Conservation (phyloP, 495 filamentous ascomycete genomes). For the Beverwykella pulmonaria region DNA sequence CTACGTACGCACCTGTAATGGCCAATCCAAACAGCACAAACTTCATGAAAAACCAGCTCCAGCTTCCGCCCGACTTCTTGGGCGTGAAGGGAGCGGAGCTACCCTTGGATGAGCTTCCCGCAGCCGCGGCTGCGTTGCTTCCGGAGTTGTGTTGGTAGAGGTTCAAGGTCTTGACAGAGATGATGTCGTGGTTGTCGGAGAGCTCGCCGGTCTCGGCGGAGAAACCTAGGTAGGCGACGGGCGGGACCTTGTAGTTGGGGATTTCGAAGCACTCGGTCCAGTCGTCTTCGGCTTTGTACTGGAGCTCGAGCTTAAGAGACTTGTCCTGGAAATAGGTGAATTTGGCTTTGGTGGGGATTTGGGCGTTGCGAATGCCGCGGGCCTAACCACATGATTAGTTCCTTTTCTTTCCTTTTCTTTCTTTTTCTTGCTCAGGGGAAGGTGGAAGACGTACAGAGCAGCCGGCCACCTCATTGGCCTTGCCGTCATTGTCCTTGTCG, state of each 20-base stretch:
- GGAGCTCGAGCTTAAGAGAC: slow-evolving; percentile 83
- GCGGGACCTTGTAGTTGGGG: slow-evolving; percentile 71
- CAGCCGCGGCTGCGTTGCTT: slow-evolving; percentile 53
- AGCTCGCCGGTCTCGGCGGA: slow-evolving; percentile 95
- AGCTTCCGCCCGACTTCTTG: slow-evolving; percentile 62
- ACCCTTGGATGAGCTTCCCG: slow-evolving; percentile 37
- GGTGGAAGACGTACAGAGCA: slow-evolving; percentile 67
- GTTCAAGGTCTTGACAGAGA: slow-evolving; percentile 84
- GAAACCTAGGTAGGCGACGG: slow-evolving; percentile 93
- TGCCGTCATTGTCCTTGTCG: slow-evolving; percentile 93
- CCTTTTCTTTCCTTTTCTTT: not conserved
- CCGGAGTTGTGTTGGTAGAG: slow-evolving; percentile 60
- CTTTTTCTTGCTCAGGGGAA: not conserved
- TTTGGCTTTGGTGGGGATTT: slow-evolving; percentile 77
- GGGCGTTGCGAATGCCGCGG: slow-evolving; percentile 79
- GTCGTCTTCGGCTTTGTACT: slow-evolving; percentile 85
- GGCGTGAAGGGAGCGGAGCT: slow-evolving; percentile 15
- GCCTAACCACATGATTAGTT: slow-evolving; percentile 53
- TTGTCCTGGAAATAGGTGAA: slow-evolving; percentile 98
- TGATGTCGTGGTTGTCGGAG: slow-evolving; percentile 96
- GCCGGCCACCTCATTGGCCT: slow-evolving; percentile 87
- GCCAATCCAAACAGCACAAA: slow-evolving; percentile 72
- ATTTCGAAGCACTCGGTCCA: slow-evolving; percentile 90
- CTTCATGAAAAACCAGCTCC: slow-evolving; percentile 93
- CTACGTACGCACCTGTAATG: slow-evolving; percentile 74